Evolutionary conservation across 2,329 filamentous ascomycete genomes (phyloP), one percentile per base, ranked within the genome.

Genomic region (Botryotinia calthae): DNA sequence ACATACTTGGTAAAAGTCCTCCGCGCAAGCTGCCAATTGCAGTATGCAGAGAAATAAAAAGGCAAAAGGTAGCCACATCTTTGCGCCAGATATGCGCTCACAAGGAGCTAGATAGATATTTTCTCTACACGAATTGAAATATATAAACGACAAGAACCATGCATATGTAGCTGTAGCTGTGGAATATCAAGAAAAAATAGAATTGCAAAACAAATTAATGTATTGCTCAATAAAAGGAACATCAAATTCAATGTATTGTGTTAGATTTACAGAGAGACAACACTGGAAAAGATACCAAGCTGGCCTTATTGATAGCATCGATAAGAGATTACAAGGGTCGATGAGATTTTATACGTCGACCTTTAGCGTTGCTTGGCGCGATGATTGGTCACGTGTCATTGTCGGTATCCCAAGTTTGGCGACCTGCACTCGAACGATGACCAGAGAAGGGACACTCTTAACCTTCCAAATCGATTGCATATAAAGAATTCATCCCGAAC

Each of bases 1-100:
- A 66, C 64, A 70, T 82, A 92, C 91, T 82, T 94, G 93, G 83
- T 96, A 96, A 81, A 90, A 95, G 81, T 96, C 93, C 80, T 95
- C 87, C 56, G 85, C 85, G 81, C 87, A 89, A 72, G 87, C 77
- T 28, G 83, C 87, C 73, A 90, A 77, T 78, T 89, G 87, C 74
- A 86, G 79, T 20, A 90, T 79, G 62, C 85, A 83, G 75, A 89
- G 80, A 74, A 90, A 82, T 78, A 89, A 82, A 80, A 89, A 81
- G 69, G 85, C 82, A 79, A 85, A 84, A 83, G 83, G 79, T 80
- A 88, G 81, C 81, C 87, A 84, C 88, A 90, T 82, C 42, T 75
- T 79, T 78, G 77, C 76, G 76, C 75, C 73, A 46, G 59, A 63
- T 70, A 72, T 76, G 73, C 75, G 75, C 77, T 74, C 65, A 72